Conservation (phyloP, 257 asterid species). For the Solanum tarapatanum region DNA sequence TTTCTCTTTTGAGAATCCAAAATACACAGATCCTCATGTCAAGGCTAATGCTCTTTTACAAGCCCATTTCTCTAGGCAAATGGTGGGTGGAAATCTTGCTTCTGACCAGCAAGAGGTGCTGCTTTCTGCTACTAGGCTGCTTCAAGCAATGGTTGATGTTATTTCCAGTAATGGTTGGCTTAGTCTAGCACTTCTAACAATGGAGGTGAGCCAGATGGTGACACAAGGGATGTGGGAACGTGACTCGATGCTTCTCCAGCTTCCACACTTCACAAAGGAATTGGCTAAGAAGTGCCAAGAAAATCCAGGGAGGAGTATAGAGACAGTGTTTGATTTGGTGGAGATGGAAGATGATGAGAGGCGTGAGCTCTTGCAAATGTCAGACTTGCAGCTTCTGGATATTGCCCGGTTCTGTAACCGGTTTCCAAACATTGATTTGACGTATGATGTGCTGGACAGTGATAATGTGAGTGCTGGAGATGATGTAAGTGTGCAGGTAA, state of each 20-base stretch:
- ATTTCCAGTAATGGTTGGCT: conserved; percentile 36
- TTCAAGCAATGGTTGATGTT: conserved; percentile 37
- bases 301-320: conserved; percentile 26
- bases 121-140: conserved; percentile 19
- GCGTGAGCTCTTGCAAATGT: conserved; percentile 29
- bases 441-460: conserved; percentile 18
- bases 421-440: conserved; percentile 27
- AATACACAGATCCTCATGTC: conserved; percentile 23
- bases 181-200: conserved; percentile 23
- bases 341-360: conserved; percentile 34
- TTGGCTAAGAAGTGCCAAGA: conserved; percentile 29
- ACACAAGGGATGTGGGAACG: conserved; percentile 41
- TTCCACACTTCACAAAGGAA: conserved; percentile 34
- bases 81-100: conserved; percentile 21
- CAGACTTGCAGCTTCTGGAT: conserved; percentile 23
- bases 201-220: conserved; percentile 37
- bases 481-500: conserved; percentile 14
- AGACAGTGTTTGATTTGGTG: conserved; percentile 25
- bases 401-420: conserved; percentile 29
- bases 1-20: conserved; percentile 23
- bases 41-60: conserved; percentile 33
- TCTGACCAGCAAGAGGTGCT: conserved; percentile 28
- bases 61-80: conserved; percentile 31
- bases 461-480: conserved; percentile 17
- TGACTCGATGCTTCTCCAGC: conserved; percentile 29